Conservation (phyloP, 306 rosid genomes). For the Corylus americana region DNA sequence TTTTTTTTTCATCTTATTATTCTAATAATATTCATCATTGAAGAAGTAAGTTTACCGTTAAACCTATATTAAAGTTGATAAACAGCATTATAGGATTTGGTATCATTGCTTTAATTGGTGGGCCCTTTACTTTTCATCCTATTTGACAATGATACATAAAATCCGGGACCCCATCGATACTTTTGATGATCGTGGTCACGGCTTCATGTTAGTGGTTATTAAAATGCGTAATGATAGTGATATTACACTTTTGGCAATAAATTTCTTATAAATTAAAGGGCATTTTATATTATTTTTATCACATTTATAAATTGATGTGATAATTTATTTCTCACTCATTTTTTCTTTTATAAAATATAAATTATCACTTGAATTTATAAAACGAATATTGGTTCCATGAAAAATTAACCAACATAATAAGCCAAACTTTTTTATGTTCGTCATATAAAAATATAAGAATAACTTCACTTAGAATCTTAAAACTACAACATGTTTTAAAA, state of each 20-base stretch:
- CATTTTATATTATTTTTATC: too few relatives aligned
- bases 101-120: conserved; percentile 10
- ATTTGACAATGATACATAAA: conserved; percentile 13
- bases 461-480: too few relatives aligned
- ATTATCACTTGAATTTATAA: too few relatives aligned
- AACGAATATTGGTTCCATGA: too few relatives aligned
- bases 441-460: neutral
- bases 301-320: too few relatives aligned
- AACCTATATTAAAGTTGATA: conserved; percentile 12
- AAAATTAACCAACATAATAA: neutral
- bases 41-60: conserved; percentile 1
- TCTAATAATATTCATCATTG: neutral
- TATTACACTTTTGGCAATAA: too few relatives aligned
- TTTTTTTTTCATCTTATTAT: neutral
- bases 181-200: conserved; percentile 26
- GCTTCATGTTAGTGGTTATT: conserved; percentile 30
- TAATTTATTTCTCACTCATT: too few relatives aligned
- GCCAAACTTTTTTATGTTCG: conserved; percentile 4
- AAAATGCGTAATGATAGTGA: neutral
- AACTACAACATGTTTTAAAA: too few relatives aligned
- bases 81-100: conserved; percentile 15
- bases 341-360: too few relatives aligned
- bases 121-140: neutral
- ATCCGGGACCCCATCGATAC: conserved; percentile 21
- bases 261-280: too few relatives aligned